These are phyloP conservation scores for Phytopythium ostracodes DNA, from an alignment of 352 stramenopile genomes.

Conservation along the genomic window DNA sequence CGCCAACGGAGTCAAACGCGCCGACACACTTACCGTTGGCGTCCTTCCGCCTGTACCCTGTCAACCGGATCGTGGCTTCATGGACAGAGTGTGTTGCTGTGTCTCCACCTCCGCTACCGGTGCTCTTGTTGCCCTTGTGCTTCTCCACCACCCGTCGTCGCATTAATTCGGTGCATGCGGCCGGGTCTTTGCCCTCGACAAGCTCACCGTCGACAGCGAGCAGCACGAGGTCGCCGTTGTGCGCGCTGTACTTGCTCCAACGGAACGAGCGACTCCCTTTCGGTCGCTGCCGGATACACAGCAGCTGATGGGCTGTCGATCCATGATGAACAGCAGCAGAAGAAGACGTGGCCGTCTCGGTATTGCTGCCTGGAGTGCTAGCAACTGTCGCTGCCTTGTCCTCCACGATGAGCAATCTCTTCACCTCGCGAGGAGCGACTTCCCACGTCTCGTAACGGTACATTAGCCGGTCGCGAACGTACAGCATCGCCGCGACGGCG, in stretches of 20 bases:
- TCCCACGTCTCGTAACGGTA: constrained; percentile 49
- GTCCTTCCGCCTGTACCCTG: constrained; percentile 22
- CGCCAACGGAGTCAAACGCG: neutral
- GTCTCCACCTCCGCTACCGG: neutral
- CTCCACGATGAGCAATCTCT: constrained; percentile 44
- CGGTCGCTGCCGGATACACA: constrained; percentile 43
- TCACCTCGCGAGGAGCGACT: constrained; percentile 29
- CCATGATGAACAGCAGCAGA: neutral
- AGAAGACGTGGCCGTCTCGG: neutral
- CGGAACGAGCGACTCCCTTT: constrained; percentile 42
- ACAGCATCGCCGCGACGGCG: constrained; percentile 44
- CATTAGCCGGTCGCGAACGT: constrained; percentile 34
- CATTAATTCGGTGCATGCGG: constrained; percentile 38
- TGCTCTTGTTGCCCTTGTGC: neutral
- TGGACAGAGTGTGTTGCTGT: neutral
- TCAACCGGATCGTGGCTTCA: constrained; percentile 7
- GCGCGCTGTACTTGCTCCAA: constrained; percentile 47
- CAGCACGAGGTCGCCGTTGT: constrained; percentile 64
- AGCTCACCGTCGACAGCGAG: constrained; percentile 47
- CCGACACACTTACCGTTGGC: constrained; percentile 7
- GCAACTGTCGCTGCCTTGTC: constrained; percentile 18
- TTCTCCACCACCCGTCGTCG: constrained; percentile 12
- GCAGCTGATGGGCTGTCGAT: constrained; percentile 19
- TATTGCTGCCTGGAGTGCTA: neutral
- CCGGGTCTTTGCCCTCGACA: constrained; percentile 36